Evolutionary conservation across 805 yeast species (phyloP).

Genomic region (Yarrowia sp.): DNA sequence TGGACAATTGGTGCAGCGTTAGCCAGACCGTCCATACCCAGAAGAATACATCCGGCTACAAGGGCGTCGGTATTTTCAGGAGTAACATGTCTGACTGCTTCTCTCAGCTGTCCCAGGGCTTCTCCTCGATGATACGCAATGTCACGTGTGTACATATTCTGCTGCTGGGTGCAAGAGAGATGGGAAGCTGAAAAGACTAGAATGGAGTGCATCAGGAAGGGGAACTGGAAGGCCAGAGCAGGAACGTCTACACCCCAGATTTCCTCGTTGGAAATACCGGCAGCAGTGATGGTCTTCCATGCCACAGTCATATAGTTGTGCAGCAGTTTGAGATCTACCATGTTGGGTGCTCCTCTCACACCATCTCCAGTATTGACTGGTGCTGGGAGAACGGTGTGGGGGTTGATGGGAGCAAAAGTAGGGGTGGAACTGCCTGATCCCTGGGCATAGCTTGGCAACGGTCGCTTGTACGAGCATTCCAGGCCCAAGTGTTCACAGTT

Average conservation of each 20-base stretch:
- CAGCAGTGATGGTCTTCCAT: constrained; percentile 85
- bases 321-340: constrained; percentile 81
- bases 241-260: constrained; percentile 92
- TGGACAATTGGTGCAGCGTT: constrained; percentile 66
- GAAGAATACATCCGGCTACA: constrained; percentile 86
- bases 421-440: constrained; percentile 8
- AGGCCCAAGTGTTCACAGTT: constrained; percentile 83
- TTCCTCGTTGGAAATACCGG: constrained; percentile 84
- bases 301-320: constrained; percentile 87
- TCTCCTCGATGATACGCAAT: constrained; percentile 82
- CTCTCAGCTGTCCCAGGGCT: constrained; percentile 79
- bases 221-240: constrained; percentile 82
- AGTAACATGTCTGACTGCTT: constrained; percentile 83
- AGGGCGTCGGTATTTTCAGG: constrained; percentile 84
- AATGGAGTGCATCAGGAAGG: constrained; percentile 90
- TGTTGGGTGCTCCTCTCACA: constrained; percentile 56
- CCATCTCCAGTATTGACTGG: constrained; percentile 47
- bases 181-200: constrained; percentile 94
- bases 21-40: constrained; percentile 89
- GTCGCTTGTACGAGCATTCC: constrained; percentile 66
- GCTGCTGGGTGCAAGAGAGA: constrained; percentile 71
- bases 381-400: constrained; percentile 21
- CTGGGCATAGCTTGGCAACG: constrained; percentile 19
- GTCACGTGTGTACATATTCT: constrained; percentile 42
- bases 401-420: constrained; percentile 22